phyloP scores from a whole-genome alignment of 306 rosid genomes.

The Psophocarpus tetragonolobus region DNA sequence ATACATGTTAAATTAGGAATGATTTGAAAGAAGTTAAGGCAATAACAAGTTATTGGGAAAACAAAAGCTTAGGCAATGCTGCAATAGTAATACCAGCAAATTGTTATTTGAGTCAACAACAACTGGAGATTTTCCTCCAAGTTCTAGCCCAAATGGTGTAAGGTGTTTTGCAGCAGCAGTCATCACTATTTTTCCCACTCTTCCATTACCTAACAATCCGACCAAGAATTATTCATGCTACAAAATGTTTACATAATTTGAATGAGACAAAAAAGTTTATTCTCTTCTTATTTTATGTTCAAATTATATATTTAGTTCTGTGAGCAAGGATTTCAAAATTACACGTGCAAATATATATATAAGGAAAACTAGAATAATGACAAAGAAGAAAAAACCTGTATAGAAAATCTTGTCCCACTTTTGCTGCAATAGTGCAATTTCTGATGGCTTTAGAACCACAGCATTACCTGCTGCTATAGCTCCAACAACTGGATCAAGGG shows the following conservation, averaged over 20 bases:
- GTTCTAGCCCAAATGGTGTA: slow-evolving; percentile 93
- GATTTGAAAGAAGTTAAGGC: slow-evolving; percentile 7
- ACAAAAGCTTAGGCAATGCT: not conserved
- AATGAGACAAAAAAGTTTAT: not conserved
- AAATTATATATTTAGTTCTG: not conserved
- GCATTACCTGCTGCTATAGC: slow-evolving; percentile 97
- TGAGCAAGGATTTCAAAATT: not conserved
- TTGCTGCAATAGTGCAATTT: slow-evolving; percentile 79
- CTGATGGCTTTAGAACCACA: slow-evolving; percentile 94
- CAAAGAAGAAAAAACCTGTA: slow-evolving; percentile 62
- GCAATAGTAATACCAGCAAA: slow-evolving; percentile 47
- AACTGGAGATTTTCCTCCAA: slow-evolving; percentile 94
- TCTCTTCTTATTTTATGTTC: not conserved
- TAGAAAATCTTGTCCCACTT: slow-evolving; percentile 96
- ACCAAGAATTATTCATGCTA: not conserved
- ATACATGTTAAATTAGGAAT: slow-evolving; percentile 22
- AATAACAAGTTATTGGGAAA: not conserved
- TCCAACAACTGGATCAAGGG: slow-evolving; percentile 91
- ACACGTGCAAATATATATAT: not conserved
- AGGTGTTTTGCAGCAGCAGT: slow-evolving; percentile 95
- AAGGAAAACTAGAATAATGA: slow-evolving; percentile 25
- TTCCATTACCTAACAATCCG: slow-evolving; percentile 62
- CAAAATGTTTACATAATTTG: not conserved
- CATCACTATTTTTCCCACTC: slow-evolving; percentile 88
- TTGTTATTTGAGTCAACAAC: slow-evolving; percentile 74